A percentile compares a stretch with the other conserved stretches of the same genome.
Evolutionary conservation across 768 basidiomycete genomes (phyloP).

Genomic region (Trametes cingulata): DNA sequence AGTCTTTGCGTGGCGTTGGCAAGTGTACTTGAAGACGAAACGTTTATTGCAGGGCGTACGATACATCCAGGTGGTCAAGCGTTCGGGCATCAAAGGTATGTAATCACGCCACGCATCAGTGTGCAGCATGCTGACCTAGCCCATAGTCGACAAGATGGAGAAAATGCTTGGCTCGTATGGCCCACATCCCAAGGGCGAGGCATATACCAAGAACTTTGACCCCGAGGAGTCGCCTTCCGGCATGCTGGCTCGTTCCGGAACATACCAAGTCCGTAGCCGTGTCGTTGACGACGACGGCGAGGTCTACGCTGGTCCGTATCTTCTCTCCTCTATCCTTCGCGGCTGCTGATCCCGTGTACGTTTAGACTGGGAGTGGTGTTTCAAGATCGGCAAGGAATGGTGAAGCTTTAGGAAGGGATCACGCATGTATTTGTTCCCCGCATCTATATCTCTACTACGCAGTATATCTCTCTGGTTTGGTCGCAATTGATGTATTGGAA

Average conservation of each 20-base stretch:
- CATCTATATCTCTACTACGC: slow-evolving; percentile 20
- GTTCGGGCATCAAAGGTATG: slow-evolving; percentile 69
- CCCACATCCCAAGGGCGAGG: slow-evolving; percentile 59
- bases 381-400: slow-evolving; percentile 95
- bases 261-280: slow-evolving; percentile 76
- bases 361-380: slow-evolving; percentile 33
- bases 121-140: background rate
- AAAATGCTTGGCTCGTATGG: slow-evolving; percentile 96
- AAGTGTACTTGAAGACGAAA: slow-evolving; percentile 15
- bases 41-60: slow-evolving; percentile 58
- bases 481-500: slow-evolving; percentile 21
- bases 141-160: slow-evolving; percentile 84
- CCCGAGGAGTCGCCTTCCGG: slow-evolving; percentile 71
- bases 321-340: background rate
- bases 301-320: slow-evolving; percentile 71
- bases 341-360: background rate
- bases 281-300: slow-evolving; percentile 87
- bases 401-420: slow-evolving; percentile 34
- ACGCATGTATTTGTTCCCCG: slow-evolving; percentile 30
- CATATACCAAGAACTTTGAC: slow-evolving; percentile 78
- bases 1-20: slow-evolving; percentile 21
- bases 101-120: slow-evolving; percentile 2
- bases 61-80: slow-evolving; percentile 89
- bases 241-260: slow-evolving; percentile 77
- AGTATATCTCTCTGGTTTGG: slow-evolving; percentile 20